phyloP scores from a whole-genome alignment of 768 basidiomycete genomes.

The Coprinellus aureogranulatus region DNA sequence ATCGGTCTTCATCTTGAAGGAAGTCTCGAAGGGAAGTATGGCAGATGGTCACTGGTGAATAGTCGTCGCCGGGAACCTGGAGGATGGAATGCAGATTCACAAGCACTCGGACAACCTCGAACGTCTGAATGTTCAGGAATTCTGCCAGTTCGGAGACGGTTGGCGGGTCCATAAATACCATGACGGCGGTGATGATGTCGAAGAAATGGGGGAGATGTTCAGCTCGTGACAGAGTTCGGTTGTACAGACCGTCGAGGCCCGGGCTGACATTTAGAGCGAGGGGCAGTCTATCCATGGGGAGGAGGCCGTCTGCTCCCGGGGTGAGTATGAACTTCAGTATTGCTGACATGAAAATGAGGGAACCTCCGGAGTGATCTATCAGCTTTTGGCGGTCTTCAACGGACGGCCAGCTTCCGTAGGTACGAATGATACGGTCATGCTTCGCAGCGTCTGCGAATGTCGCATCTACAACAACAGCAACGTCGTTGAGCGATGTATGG shows the following conservation, averaged over 20 bases:
- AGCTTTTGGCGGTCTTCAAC: neutral
- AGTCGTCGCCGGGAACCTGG: neutral
- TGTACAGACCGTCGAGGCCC: conserved; percentile 2
- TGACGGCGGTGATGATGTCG: neutral
- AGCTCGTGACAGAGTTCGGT: neutral
- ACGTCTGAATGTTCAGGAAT: neutral
- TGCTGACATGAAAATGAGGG: conserved; percentile 2
- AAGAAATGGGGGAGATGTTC: neutral
- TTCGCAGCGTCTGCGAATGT: neutral
- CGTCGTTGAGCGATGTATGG: neutral
- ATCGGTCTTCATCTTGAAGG: neutral
- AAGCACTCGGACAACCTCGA: neutral
- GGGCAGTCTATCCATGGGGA: neutral
- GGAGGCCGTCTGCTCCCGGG: neutral
- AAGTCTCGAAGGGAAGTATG: conserved; percentile 4
- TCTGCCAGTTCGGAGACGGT: neutral
- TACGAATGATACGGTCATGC: neutral
- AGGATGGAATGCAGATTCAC: conserved; percentile 3
- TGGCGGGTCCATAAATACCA: neutral
- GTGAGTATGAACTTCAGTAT: conserved; percentile 1
- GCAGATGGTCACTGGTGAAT: neutral
- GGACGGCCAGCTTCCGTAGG: neutral
- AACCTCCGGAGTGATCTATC: neutral
- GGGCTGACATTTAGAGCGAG: neutral
- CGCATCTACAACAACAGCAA: neutral